Base-by-base conservation (phyloP, 805 yeast species). In the Kluyveromyces aestuarii region DNA sequence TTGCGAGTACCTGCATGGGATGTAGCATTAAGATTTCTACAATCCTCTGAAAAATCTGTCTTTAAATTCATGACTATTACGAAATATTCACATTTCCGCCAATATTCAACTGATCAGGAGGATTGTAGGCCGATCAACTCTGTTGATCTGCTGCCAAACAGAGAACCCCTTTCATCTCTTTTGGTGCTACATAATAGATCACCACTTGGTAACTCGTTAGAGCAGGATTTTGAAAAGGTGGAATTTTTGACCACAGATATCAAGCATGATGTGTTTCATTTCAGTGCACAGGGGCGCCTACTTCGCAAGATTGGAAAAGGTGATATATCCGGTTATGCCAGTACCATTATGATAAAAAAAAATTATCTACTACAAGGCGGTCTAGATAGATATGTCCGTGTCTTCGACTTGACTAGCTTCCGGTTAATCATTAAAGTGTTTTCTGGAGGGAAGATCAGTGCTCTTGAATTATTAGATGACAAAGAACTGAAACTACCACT, bases 381-480 rank as follows among this genome's bases (percentile, higher is more conserved):
- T 0, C 74, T 90, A 19, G 99, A 93, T 61, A 75, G 96, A 58
- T 91, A 88, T 58, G 72, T 87, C 27, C 76, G 96, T 50, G 87
- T 86, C 3, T 91, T 77, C 65, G 84, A 88, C 51, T 61, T 80
- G 5, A 68, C 68, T 1, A 67, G 80, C 1, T 73, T 95, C 46
- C 76, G 77, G 41, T 70, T 79, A 44, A 46, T 68, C 13, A 88
- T 80, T 8, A 88, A 88, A 60, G 84, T 87, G 6, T 91, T 77
- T 57, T 59, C 84, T 27, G 95, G 95, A 1, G 77, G 87, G 6
- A 88, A 86, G 61, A 73, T 87, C 18, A 57, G 57, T 45, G 47
- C 27, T 21, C 38, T 64, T 1, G 41, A 40, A 6, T 36, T 64
- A 42, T 27, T 62, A 7, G 66, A 64, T 40, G 75, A 70, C 44